Evolutionary conservation across 2,329 filamentous ascomycete genomes (phyloP).

Genomic region (Colletotrichum horii): DNA sequence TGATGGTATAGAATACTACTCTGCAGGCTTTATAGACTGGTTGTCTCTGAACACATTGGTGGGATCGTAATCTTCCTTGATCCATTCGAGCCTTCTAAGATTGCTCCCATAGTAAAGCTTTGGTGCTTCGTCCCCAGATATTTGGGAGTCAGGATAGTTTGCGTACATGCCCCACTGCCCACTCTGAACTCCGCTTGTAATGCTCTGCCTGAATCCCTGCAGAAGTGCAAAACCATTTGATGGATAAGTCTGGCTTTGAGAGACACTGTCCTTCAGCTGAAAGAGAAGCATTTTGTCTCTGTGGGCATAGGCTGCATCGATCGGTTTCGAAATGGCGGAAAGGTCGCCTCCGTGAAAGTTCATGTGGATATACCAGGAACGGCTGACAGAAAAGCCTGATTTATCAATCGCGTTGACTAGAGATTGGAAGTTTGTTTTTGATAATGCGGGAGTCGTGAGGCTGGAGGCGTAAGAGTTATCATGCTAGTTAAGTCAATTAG

Average conservation of each 20-base stretch:
- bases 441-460: slow-evolving; percentile 30
- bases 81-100: slow-evolving; percentile 36
- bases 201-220: slow-evolving; percentile 44
- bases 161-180: slow-evolving; percentile 53
- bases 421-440: slow-evolving; percentile 23
- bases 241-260: slow-evolving; percentile 31
- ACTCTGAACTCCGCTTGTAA: slow-evolving; percentile 37
- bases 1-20: neutral
- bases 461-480: slow-evolving; percentile 34
- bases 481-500: slow-evolving; percentile 22
- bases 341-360: slow-evolving; percentile 38
- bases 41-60: slow-evolving; percentile 45
- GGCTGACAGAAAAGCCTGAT: slow-evolving; percentile 21
- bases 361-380: slow-evolving; percentile 38
- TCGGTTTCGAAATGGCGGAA: slow-evolving; percentile 35
- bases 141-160: slow-evolving; percentile 57
- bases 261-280: slow-evolving; percentile 50
- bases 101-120: slow-evolving; percentile 52
- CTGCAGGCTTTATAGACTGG: slow-evolving; percentile 28
- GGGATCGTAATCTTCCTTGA: slow-evolving; percentile 46
- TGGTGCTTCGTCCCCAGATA: slow-evolving; percentile 49
- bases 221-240: slow-evolving; percentile 31
- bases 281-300: slow-evolving; percentile 53
- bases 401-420: slow-evolving; percentile 25
- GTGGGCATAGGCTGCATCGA: slow-evolving; percentile 41